Evolutionary conservation across 2,329 filamentous ascomycete species (phyloP), one percentile per base, ranked within the genome.

Genomic region (Diatrype stigma): DNA sequence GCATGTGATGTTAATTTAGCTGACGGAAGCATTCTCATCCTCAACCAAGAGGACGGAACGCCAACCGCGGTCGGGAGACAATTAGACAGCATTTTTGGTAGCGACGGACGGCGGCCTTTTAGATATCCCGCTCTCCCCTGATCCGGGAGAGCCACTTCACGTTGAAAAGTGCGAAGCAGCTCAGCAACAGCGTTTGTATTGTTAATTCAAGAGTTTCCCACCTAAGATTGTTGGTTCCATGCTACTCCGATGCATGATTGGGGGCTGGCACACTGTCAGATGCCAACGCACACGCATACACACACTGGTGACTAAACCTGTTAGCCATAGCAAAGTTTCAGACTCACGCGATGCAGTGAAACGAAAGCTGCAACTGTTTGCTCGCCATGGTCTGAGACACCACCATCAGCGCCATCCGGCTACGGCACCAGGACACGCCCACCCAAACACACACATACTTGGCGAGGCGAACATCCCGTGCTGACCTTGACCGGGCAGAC

Each of bases 1-100:
- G 93, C 60, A 96, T 96, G 93, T 68, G 40, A 44, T 44, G 22
- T 17, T 26, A n/a, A 12, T 12, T 44, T 44, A 23, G 3, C 21
- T 42, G 40, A 42, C 22, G 19, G 22, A 37, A 37, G n/a, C n/a
- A 42, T 7, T 26, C 8, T 17, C 22, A 12, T n/a, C n/a, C 1
- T 23, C 22, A 14, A 28, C 5, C 19, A 26, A 44, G 40, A 23
- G 7, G 40, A 17, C 40, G 4, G 11, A 6, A 10, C 14, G 8
- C 22, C 12, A 17, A 44, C 14, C 26, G 6, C 22, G 40, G 21
- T 23, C 22, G 12, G 40, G 22, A 16, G 21, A 26, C 40, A 26
- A 19, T 44, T 44, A 23, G 40, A 28, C 40, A 17, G 40, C 22
- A 19, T 16, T 23, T 28, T 44, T 22, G 16, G 14, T 26, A 44